phyloP scores from a whole-genome alignment of 2,329 filamentous ascomycete species.

The Neocucurbitaria cava region DNA sequence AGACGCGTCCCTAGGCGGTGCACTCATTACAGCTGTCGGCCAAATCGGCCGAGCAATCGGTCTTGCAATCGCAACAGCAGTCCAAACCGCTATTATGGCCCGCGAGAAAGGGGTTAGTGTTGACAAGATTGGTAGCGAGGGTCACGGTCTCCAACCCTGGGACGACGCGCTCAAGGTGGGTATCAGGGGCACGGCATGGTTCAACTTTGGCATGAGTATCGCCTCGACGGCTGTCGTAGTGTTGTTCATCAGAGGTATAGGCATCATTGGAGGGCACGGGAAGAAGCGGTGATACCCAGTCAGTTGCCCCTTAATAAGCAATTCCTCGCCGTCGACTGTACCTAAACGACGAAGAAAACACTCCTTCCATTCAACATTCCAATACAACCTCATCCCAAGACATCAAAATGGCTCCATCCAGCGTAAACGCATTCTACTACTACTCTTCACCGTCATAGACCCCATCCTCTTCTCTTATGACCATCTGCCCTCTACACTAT shows the following conservation, averaged over 20 bases:
- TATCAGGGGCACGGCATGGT: conserved; percentile 49
- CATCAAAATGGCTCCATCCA: not conserved
- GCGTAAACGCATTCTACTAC: conserved; percentile 6
- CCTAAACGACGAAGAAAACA: not conserved
- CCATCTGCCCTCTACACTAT: no score
- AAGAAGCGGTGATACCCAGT: not conserved
- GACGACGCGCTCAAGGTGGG: conserved; percentile 46
- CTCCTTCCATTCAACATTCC: not conserved
- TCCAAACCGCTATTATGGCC: conserved; percentile 65
- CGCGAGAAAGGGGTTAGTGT: conserved; percentile 34
- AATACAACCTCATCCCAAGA: not conserved
- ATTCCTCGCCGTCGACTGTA: not conserved
- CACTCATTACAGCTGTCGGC: conserved; percentile 70
- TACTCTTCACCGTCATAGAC: conserved; percentile 10
- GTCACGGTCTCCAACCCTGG: conserved; percentile 22
- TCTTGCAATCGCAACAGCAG: conserved; percentile 68
- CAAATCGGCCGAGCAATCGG: conserved; percentile 72
- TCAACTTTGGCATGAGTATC: conserved; percentile 49
- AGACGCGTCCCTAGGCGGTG: conserved; percentile 73
- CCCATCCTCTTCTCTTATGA: conserved; percentile 9
- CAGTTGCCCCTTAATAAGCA: no score
- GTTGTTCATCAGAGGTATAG: conserved; percentile 33
- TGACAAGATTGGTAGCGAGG: conserved; percentile 34
- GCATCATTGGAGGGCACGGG: conserved; percentile 17
- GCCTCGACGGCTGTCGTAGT: conserved; percentile 43